Base-by-base conservation (phyloP, 1,284 basidiomycete genomes). In the Tetrapyrgos nigripes region DNA sequence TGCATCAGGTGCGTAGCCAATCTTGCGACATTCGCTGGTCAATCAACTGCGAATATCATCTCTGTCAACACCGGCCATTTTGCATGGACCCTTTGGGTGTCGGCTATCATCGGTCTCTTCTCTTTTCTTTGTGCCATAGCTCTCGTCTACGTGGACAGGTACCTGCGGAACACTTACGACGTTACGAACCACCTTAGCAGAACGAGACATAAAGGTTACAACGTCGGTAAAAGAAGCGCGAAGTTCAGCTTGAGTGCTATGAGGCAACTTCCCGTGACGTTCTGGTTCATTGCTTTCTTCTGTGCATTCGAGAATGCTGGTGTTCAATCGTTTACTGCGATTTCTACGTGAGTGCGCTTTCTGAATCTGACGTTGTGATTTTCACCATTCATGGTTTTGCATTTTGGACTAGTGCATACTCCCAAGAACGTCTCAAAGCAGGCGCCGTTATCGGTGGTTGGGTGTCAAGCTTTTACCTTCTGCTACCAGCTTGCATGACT, bases 391-490 rank as follows among this genome's bases (percentile, higher is more conserved):
- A 26, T 14, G 17, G n/a, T 49, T 8, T 44, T 17, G 23, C 43
- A 28, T 3, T 26, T 14, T 37, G 5, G 21, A 35, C 33, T 3
- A 28, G 24, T 9, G 21, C 43, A 17, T 19, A 28, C 57, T 76
- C 77, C 13, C 78, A 80, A 60, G 78, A 80, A 61, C 70, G 79
- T 3, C 65, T 80, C 50, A 70, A 78, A 66, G 78, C 79, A 65
- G 78, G 78, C 43, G 78, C 79, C n/a, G 76, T 80, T 53, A 73
- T 80, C 43, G 77, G 77, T 17, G 78, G 79, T 58, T 80, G 79
- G 79, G 79, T 79, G n/a, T 78, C 78, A 4, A 79, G 76, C 62
- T 77, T 80, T 67, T 80, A 79, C 66, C 67, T 80, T 40, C 69
- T 80, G 33, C 72, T 80, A 3, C 79, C 79, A 1, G 74, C 76